Evolutionary conservation across 2,329 filamentous ascomycete genomes (phyloP).

Genomic region (Colletotrichum sansevieriae): DNA sequence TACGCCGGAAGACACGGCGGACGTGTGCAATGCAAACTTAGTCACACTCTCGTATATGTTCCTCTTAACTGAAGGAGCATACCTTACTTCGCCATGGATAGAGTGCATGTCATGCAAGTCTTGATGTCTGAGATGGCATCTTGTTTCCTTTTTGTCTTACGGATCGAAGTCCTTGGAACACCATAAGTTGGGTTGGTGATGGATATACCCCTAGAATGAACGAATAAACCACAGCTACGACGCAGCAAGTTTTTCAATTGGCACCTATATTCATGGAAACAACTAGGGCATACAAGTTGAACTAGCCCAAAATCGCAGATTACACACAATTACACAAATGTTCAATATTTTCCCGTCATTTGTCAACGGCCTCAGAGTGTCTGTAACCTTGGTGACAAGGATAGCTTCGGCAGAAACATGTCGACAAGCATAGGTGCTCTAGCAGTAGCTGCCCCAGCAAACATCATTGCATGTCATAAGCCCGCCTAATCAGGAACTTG

Average conservation of each 20-base stretch:
- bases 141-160: constrained; percentile 9
- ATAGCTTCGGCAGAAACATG: neutral
- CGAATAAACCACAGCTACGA: constrained; percentile 12
- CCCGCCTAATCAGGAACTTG: neutral
- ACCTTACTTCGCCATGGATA: neutral
- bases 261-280: neutral
- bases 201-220: constrained; percentile 37
- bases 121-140: constrained; percentile 16
- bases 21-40: neutral
- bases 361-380: neutral
- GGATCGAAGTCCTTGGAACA: constrained; percentile 17
- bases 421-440: neutral
- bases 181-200: constrained; percentile 27
- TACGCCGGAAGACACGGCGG: neutral
- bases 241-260: neutral
- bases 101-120: neutral
- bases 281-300: neutral
- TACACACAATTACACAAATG: neutral
- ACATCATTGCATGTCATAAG: neutral
- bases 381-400: neutral
- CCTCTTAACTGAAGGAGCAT: constrained; percentile 17
- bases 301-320: neutral
- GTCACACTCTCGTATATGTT: constrained; percentile 7
- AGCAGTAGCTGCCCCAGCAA: neutral
- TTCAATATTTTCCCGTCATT: neutral